phyloP scores from a whole-genome alignment of 2,329 filamentous ascomycete species.

The Aphanoascus verrucosus region DNA sequence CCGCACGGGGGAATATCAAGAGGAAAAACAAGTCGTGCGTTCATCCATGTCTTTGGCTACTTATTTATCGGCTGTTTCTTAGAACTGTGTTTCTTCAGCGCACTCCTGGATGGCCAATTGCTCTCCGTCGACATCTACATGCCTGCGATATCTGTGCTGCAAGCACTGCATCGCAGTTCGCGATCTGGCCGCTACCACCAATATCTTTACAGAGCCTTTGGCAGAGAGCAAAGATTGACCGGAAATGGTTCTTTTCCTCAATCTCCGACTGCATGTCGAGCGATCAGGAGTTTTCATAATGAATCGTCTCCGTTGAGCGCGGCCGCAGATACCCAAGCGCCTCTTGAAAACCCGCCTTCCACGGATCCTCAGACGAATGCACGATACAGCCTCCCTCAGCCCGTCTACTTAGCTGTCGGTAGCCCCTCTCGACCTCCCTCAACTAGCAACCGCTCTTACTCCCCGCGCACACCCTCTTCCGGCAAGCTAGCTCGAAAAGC shows the following conservation, averaged over 20 bases:
- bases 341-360: no score
- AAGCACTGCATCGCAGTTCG: conserved; percentile 1
- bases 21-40: background rate
- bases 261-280: background rate
- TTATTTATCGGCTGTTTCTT: background rate
- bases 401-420: no score
- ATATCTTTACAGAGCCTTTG: background rate
- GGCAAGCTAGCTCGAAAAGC: no score
- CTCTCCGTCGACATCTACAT: background rate
- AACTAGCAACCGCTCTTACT: no score
- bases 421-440: no score
- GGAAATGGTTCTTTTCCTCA: background rate
- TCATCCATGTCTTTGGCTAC: background rate
- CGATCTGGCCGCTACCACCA: background rate
- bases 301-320: background rate
- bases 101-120: background rate
- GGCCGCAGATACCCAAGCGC: no score
- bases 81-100: background rate
- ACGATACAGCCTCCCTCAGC: no score
- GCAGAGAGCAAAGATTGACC: background rate
- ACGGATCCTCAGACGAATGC: no score
- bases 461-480: no score
- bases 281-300: background rate
- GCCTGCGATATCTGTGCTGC: background rate
- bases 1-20: background rate